These are phyloP conservation scores for Aspergillus ustus DNA, from an alignment of 2,329 filamentous ascomycete genomes.

Conservation along the genomic window DNA sequence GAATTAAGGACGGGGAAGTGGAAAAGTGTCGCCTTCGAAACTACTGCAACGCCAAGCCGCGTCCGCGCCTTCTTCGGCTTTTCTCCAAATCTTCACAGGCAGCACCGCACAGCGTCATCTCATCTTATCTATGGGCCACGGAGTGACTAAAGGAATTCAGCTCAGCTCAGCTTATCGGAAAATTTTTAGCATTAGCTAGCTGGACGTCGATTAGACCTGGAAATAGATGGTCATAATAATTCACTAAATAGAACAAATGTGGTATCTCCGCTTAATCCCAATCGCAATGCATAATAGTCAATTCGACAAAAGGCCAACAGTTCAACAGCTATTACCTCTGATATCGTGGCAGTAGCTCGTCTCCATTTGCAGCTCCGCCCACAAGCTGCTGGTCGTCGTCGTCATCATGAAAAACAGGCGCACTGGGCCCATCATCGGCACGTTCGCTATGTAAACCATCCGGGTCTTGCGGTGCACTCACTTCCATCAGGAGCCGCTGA, in stretches of 20 bases:
- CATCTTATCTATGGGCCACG: background rate
- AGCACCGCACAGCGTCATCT: background rate
- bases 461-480: constrained; percentile 60
- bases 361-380: constrained; percentile 40
- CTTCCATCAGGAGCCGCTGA: constrained; percentile 65
- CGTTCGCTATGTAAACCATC: constrained; percentile 17
- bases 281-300: constrained; percentile 35
- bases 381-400: constrained; percentile 58
- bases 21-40: constrained; percentile 11
- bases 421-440: constrained; percentile 52
- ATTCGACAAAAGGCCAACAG: constrained; percentile 18
- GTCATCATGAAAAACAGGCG: constrained; percentile 64
- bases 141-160: background rate
- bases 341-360: constrained; percentile 51
- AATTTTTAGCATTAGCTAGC: background rate
- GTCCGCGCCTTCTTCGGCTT: constrained; percentile 7
- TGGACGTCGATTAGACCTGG: background rate
- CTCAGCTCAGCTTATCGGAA: background rate
- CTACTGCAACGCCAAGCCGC: constrained; percentile 8
- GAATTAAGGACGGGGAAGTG: constrained; percentile 17
- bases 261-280: constrained; percentile 40
- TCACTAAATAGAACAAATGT: constrained; percentile 26
- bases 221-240: constrained; percentile 16
- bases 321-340: constrained; percentile 37
- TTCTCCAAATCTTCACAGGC: background rate